Evolutionary conservation across 176 grass and related monocot species (phyloP).

Genomic region (Metroxylon sagu): DNA sequence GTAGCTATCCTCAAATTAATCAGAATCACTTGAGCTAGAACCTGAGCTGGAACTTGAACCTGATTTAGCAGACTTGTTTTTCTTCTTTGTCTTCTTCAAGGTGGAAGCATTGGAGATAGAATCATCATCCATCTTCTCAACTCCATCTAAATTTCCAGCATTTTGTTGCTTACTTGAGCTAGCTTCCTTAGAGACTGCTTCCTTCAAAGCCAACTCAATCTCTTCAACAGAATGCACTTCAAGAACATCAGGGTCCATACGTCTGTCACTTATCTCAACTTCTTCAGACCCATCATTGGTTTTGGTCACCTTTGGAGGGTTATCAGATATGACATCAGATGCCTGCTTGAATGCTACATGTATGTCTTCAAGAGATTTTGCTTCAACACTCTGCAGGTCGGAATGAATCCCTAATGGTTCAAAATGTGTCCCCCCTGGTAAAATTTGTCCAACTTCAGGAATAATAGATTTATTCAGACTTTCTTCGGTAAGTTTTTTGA

Average conservation of each 20-base stretch:
- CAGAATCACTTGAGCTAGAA: slow-evolving; percentile 9
- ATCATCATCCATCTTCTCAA: no score
- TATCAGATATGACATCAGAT: slow-evolving; percentile 10
- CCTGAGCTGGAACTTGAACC: slow-evolving; percentile 1
- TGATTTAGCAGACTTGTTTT: no score
- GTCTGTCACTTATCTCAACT: background rate
- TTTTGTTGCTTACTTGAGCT: no score
- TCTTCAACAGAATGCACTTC: no score
- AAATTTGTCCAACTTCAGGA: slow-evolving; percentile 16
- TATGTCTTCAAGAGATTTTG: background rate
- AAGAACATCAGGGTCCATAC: slow-evolving; percentile 5
- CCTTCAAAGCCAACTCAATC: no score
- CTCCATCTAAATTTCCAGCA: no score
- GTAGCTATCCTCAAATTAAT: background rate
- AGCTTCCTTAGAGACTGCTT: no score
- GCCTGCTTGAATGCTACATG: slow-evolving; percentile 29
- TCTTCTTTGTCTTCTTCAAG: no score
- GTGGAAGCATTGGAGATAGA: no score
- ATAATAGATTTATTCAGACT: slow-evolving; percentile 16
- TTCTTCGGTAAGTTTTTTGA: background rate
- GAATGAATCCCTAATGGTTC: background rate
- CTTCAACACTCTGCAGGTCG: background rate
- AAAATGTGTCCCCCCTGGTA: slow-evolving; percentile 1
- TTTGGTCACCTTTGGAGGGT: slow-evolving; percentile 26
- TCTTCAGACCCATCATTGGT: slow-evolving; percentile 16